These are phyloP conservation scores for Colletotrichum tropicale DNA, from an alignment of 2,329 filamentous ascomycete genomes.

Conservation along the genomic window DNA sequence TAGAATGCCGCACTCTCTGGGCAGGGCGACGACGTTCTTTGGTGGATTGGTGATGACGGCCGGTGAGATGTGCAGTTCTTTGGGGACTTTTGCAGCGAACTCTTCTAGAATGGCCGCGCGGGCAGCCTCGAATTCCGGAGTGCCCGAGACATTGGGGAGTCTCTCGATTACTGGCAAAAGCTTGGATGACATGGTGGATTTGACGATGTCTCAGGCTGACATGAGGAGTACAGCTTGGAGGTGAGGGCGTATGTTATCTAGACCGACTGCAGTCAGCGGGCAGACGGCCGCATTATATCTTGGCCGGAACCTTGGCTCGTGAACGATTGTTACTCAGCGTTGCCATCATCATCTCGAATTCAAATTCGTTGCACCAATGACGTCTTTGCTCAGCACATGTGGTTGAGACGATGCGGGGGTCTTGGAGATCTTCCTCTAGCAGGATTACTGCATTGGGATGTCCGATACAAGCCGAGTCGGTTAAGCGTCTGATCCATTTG, in stretches of 20 bases:
- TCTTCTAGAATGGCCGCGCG: slow-evolving; percentile 29
- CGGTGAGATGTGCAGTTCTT: slow-evolving; percentile 29
- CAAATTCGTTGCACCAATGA: not conserved
- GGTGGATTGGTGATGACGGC: slow-evolving; percentile 21
- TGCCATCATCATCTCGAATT: not conserved
- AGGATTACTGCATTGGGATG: not conserved
- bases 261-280: not conserved
- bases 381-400: not conserved
- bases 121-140: slow-evolving; percentile 26
- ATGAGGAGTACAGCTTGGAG: not conserved
- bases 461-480: not conserved
- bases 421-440: not conserved
- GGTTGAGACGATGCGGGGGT: not conserved
- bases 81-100: slow-evolving; percentile 36
- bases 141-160: slow-evolving; percentile 17
- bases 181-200: not conserved
- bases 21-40: slow-evolving; percentile 36
- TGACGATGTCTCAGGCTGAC: not conserved
- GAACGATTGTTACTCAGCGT: not conserved
- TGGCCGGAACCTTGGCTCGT: not conserved
- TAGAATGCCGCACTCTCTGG: slow-evolving; percentile 46
- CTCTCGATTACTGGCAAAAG: not conserved
- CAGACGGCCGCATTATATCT: not conserved
- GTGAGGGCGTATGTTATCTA: not conserved
- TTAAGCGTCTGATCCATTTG: not conserved